phyloP scores from a whole-genome alignment of 2,329 filamentous ascomycete genomes.

The Penicillium vulpinum region DNA sequence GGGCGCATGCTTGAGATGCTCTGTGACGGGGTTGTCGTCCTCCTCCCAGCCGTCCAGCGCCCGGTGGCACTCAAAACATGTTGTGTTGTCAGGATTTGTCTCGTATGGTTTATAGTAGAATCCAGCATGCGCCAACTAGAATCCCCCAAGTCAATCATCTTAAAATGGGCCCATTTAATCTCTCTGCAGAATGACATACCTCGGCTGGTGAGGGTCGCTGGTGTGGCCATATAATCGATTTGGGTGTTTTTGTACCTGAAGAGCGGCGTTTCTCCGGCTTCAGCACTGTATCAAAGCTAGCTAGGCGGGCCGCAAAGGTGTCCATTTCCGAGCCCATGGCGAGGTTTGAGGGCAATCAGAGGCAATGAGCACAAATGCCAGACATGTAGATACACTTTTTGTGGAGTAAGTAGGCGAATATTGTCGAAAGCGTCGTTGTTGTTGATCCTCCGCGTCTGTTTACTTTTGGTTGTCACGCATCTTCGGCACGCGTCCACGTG shows the following conservation, averaged over 20 bases:
- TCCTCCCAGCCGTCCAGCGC: conserved; percentile 90
- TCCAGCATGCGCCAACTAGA: conserved; percentile 81
- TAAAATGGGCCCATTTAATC: neutral
- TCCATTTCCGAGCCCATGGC: conserved; percentile 48
- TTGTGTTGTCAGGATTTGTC: conserved; percentile 79
- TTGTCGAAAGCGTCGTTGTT: conserved; percentile 4
- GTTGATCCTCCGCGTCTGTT: conserved; percentile 17
- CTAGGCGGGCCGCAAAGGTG: conserved; percentile 73
- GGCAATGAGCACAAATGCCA: neutral
- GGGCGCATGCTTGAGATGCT: conserved; percentile 81
- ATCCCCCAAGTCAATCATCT: neutral
- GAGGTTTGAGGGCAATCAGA: neutral
- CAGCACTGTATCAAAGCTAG: conserved; percentile 71
- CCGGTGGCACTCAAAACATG: conserved; percentile 83
- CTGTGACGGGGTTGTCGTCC: conserved; percentile 76
- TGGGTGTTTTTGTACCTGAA: conserved; percentile 63
- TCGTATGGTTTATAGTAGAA: conserved; percentile 82
- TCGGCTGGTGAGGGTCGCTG: conserved; percentile 63
- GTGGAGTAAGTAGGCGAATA: neutral
- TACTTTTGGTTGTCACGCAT: conserved; percentile 16
- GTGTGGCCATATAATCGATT: conserved; percentile 73
- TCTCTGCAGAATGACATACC: conserved; percentile 46
- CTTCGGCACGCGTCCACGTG: conserved; percentile 21
- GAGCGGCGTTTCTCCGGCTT: conserved; percentile 66
- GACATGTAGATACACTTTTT: neutral